Evolutionary conservation across 305 asterid genomes (phyloP).

Genomic region (Fraxinus sp.): DNA sequence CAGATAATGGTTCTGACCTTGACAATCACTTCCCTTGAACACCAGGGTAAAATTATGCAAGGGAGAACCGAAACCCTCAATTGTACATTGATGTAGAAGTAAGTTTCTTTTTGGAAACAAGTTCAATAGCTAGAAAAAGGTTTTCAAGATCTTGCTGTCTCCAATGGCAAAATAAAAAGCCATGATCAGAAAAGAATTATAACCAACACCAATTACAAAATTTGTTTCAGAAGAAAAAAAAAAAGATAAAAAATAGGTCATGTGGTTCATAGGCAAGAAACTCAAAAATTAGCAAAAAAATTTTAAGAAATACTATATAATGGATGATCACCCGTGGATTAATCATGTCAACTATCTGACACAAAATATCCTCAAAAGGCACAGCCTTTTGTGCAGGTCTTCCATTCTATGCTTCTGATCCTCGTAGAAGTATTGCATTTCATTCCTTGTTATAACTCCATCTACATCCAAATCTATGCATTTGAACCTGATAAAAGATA

Average conservation of each 20-base stretch:
- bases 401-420: conserved; percentile 98
- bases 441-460: conserved; percentile 81
- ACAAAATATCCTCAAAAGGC: conserved; percentile 90
- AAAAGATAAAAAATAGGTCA: background rate
- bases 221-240: background rate
- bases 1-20: conserved; percentile 10
- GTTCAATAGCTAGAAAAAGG: background rate
- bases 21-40: background rate
- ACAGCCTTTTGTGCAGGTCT: conserved; percentile 96
- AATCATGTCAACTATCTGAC: conserved; percentile 95
- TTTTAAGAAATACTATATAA: conserved; percentile 8
- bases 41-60: background rate
- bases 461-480: conserved; percentile 95
- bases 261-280: background rate
- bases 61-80: background rate
- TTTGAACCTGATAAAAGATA: conserved; percentile 69
- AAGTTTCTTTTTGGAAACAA: background rate
- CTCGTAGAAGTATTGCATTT: conserved; percentile 94
- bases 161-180: background rate
- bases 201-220: background rate
- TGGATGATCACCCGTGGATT: conserved; percentile 66
- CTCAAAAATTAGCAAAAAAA: background rate
- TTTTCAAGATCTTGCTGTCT: background rate
- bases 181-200: conserved; percentile 15
- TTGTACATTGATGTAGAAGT: background rate